Evolutionary conservation across 805 yeast genomes (phyloP).

Genomic region (Myxozyma neotropica): DNA sequence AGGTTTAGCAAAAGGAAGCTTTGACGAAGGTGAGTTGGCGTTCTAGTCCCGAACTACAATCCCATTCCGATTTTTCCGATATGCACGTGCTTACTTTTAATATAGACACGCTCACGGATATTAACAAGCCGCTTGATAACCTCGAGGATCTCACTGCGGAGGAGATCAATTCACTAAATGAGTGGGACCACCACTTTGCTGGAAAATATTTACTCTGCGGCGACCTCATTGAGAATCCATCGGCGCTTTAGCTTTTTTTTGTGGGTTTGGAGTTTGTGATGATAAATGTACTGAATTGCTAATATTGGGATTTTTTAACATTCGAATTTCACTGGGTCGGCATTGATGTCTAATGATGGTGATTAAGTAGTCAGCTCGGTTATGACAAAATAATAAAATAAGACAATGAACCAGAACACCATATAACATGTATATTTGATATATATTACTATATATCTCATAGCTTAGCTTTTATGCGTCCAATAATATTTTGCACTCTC

Average conservation of each 20-base stretch:
- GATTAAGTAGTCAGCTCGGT: background rate
- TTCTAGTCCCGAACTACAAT: background rate
- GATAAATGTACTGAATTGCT: background rate
- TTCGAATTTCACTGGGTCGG: background rate
- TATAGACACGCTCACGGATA: slow-evolving; percentile 57
- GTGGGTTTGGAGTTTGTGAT: background rate
- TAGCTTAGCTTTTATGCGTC: slow-evolving; percentile 17
- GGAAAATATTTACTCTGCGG: slow-evolving; percentile 85
- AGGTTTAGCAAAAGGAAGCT: slow-evolving; percentile 70
- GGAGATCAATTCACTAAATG: slow-evolving; percentile 69
- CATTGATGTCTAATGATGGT: background rate
- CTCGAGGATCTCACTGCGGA: slow-evolving; percentile 60
- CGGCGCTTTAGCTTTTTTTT: background rate
- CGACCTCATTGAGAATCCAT: slow-evolving; percentile 48
- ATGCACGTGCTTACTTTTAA: background rate
- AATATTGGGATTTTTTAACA: background rate
- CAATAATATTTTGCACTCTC: slow-evolving; percentile 10
- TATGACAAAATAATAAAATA: background rate
- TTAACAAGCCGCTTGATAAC: slow-evolving; percentile 77
- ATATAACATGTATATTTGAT: background rate
- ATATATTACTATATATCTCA: slow-evolving; percentile 1
- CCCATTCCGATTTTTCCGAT: background rate
- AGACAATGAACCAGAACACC: background rate
- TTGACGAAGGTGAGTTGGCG: slow-evolving; percentile 39
- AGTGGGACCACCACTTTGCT: slow-evolving; percentile 83